Percentiles rank a stretch among this genome's conserved stretches.
phyloP scores from a whole-genome alignment of 2,329 filamentous ascomycete species.

The Pezizomycotina sp. region DNA sequence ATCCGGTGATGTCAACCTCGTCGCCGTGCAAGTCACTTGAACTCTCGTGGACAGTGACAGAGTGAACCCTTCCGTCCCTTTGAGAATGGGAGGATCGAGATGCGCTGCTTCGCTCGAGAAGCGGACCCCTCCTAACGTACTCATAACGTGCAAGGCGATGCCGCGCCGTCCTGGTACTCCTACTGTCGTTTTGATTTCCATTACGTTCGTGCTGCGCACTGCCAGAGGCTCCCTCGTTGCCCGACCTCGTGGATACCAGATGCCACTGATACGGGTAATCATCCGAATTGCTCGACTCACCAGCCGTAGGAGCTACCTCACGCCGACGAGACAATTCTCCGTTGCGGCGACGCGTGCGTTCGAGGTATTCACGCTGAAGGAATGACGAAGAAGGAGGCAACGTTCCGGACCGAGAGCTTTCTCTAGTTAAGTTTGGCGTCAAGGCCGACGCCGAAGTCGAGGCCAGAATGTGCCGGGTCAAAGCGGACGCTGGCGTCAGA shows the following conservation, averaged over 20 bases:
- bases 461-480: slow-evolving; percentile 3
- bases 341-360: slow-evolving; percentile 18
- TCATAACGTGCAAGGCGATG: no score
- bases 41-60: no score
- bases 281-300: slow-evolving; percentile 13
- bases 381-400: slow-evolving; percentile 11
- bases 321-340: slow-evolving; percentile 18
- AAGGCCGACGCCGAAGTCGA: slow-evolving; percentile 1
- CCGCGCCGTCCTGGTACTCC: no score
- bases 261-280: slow-evolving; percentile 3
- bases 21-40: no score
- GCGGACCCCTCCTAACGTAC: no score
- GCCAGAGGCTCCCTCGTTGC: not conserved
- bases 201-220: not conserved
- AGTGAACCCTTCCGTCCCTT: no score
- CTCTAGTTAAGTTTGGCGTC: no score
- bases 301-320: slow-evolving; percentile 17
- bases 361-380: slow-evolving; percentile 20
- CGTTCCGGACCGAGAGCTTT: no score
- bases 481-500: slow-evolving; percentile 3
- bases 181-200: not conserved
- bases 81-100: no score
- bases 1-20: slow-evolving; percentile 25
- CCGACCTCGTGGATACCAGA: not conserved
- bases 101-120: no score